Evolutionary conservation across 495 filamentous ascomycete genomes (phyloP).

Genomic region (Trichoderma orchidacearum): DNA sequence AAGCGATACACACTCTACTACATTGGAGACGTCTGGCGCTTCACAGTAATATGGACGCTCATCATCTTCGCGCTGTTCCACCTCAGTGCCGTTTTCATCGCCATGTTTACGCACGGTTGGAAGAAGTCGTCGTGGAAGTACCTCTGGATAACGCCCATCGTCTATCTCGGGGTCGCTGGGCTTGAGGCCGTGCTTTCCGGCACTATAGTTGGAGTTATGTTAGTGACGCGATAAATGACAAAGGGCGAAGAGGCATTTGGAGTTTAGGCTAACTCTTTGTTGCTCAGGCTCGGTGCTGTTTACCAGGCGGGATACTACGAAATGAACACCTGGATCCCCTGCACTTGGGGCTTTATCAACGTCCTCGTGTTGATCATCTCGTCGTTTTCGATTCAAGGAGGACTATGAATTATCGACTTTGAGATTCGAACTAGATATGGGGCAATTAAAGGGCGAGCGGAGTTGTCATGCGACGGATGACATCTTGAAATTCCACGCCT

Average conservation of each 20-base stretch:
- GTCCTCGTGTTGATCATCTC: slow-evolving; percentile 80
- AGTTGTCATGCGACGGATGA: background rate
- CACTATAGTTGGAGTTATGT: slow-evolving; percentile 83
- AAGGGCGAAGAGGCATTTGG: background rate
- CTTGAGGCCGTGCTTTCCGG: slow-evolving; percentile 77
- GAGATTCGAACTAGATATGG: background rate
- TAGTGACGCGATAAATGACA: slow-evolving; percentile 23
- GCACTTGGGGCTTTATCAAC: slow-evolving; percentile 87
- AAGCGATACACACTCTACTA: slow-evolving; percentile 57
- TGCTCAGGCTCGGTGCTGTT: slow-evolving; percentile 62
- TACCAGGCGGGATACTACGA: slow-evolving; percentile 79
- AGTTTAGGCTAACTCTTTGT: slow-evolving; percentile 15
- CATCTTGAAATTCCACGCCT: background rate
- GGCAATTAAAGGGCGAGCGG: background rate
- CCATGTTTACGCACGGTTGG: slow-evolving; percentile 54
- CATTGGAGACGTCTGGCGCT: slow-evolving; percentile 74
- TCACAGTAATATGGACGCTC: slow-evolving; percentile 82
- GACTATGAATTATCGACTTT: slow-evolving; percentile 42
- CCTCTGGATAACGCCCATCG: slow-evolving; percentile 61
- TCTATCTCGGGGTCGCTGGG: slow-evolving; percentile 63
- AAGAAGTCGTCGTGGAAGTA: slow-evolving; percentile 48
- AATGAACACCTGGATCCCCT: slow-evolving; percentile 97
- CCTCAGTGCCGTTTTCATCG: slow-evolving; percentile 55
- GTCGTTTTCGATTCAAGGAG: slow-evolving; percentile 92
- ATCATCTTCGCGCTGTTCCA: slow-evolving; percentile 55